Base-by-base conservation (phyloP, 2,329 filamentous ascomycete species). In the Venturia carpophila region DNA sequence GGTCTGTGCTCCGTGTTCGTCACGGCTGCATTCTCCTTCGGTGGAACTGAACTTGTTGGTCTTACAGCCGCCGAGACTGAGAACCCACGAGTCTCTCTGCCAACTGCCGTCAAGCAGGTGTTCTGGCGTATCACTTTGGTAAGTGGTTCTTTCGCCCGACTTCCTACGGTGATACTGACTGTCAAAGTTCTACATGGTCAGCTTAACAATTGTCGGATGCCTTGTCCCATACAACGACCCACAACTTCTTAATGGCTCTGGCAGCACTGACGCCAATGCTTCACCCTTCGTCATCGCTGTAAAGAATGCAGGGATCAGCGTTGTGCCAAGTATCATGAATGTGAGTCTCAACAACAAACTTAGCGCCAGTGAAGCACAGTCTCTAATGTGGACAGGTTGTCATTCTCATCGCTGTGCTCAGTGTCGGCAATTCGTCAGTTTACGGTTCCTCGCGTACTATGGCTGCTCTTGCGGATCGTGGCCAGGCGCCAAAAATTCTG, bases 241-340 rank as follows among this genome's bases (percentile, higher is more conserved):
- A 0, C 78, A 80, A 3, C 84, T 94, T 0, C 77, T 89, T 1
- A 78, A 78, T 5, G 79, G 79, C 42, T 77, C 73, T 30, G 80
- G 77, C 60, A 79, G 79, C 21, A 82, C 83, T 58, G 84, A 90
- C 73, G 84, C 86, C 60, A 84, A 84, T 39, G 87, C 90, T 0
- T 93, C 90, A 7, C 91, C 91, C 1, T 95, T 95, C 73, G 91
- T 95, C 70, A 92, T 95, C 70, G 89, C 90, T 67, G 92, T 94
- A 69, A 80, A 87, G 69, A 87, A 90, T 67, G 89, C 90, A 2
- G 87, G 89, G 11, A 92, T 95, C 69, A 77, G 82, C 43, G 85
- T 87, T 2, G 82, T 94, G 3, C 89, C 90, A 1, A 90, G 87
- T 0, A 81, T 94, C 64, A 92, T 95, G 88, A 95, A 96, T 75